Percentiles rank a stretch among this genome's conserved stretches.
Conservation (phyloP, 768 basidiomycete species). For the Termitomyces sp. region DNA sequence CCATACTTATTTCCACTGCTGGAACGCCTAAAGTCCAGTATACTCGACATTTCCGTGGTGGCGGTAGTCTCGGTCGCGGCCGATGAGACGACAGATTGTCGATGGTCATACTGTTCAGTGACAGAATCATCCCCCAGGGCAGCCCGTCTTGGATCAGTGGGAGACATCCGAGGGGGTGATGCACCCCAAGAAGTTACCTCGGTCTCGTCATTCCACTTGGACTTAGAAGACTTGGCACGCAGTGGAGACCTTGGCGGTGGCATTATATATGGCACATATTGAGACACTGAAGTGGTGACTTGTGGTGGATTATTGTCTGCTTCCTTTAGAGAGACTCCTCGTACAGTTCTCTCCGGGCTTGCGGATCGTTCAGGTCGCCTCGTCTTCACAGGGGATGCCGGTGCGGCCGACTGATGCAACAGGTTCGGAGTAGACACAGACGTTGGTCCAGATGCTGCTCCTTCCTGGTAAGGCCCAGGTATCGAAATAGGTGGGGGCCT, state of each 20-base stretch:
- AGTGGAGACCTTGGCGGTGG: conserved; percentile 46
- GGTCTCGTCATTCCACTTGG: conserved; percentile 25
- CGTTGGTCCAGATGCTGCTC: conserved; percentile 34
- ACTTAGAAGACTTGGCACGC: conserved; percentile 36
- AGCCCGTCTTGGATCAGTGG: conserved; percentile 30
- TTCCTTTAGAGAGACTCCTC: conserved; percentile 13
- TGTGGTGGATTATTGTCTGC: conserved; percentile 18
- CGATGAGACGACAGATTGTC: conserved; percentile 65
- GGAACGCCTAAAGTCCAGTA: conserved; percentile 42
- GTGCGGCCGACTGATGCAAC: conserved; percentile 33
- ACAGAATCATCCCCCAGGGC: conserved; percentile 37
- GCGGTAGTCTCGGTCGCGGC: conserved; percentile 53
- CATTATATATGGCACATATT: conserved; percentile 35
- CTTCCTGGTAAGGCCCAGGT: conserved; percentile 33
- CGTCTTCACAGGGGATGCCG: conserved; percentile 37
- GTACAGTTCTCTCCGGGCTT: conserved; percentile 44
- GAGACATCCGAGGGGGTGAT: conserved; percentile 24
- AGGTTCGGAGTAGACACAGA: conserved; percentile 67
- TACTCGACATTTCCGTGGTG: conserved; percentile 54
- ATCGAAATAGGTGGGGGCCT: conserved; percentile 19
- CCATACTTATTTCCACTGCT: conserved; percentile 60
- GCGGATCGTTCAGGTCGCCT: conserved; percentile 51
- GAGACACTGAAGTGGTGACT: conserved; percentile 23
- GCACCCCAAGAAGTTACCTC: conserved; percentile 31
- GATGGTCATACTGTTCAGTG: conserved; percentile 31